phyloP scores from a whole-genome alignment of 2,329 filamentous ascomycete genomes.

The Verticillium isaacii region DNA sequence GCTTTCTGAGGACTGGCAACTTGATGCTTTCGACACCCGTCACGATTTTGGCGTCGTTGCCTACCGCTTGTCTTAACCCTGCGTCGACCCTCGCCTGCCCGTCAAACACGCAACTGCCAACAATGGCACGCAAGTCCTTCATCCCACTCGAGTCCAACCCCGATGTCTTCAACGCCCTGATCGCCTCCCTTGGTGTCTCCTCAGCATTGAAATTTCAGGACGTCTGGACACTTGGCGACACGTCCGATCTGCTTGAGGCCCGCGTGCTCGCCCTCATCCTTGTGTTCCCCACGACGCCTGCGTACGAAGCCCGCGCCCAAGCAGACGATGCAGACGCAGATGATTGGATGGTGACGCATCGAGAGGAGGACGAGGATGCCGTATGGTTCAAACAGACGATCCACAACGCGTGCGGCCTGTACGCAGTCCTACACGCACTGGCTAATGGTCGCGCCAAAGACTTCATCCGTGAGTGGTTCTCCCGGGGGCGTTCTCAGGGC shows the following conservation, averaged over 20 bases:
- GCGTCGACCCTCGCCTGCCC: not conserved
- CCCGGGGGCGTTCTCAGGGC: not conserved
- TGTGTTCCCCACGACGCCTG: slow-evolving; percentile 59
- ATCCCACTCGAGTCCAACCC: slow-evolving; percentile 45
- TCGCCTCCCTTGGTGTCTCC: slow-evolving; percentile 59
- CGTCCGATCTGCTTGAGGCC: slow-evolving; percentile 61
- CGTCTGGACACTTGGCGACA: slow-evolving; percentile 64
- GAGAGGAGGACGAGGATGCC: slow-evolving; percentile 52
- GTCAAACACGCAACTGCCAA: not conserved
- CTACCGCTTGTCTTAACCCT: not conserved
- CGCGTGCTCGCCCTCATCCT: slow-evolving; percentile 62
- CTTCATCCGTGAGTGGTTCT: slow-evolving; percentile 33
- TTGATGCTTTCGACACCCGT: not conserved
- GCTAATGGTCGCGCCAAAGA: slow-evolving; percentile 44
- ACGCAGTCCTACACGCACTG: slow-evolving; percentile 60
- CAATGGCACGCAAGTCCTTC: slow-evolving; percentile 18
- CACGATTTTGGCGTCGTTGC: not conserved
- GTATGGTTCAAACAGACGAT: slow-evolving; percentile 74
- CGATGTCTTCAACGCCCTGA: slow-evolving; percentile 60
- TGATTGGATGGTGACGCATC: slow-evolving; percentile 9
- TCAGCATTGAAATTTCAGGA: slow-evolving; percentile 58
- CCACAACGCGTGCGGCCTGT: slow-evolving; percentile 66
- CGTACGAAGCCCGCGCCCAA: slow-evolving; percentile 53
- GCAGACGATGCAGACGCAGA: slow-evolving; percentile 9
- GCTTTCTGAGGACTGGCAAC: not conserved